Base-by-base conservation (phyloP, 2,329 filamentous ascomycete species). In the Aspergillus sp. region DNA sequence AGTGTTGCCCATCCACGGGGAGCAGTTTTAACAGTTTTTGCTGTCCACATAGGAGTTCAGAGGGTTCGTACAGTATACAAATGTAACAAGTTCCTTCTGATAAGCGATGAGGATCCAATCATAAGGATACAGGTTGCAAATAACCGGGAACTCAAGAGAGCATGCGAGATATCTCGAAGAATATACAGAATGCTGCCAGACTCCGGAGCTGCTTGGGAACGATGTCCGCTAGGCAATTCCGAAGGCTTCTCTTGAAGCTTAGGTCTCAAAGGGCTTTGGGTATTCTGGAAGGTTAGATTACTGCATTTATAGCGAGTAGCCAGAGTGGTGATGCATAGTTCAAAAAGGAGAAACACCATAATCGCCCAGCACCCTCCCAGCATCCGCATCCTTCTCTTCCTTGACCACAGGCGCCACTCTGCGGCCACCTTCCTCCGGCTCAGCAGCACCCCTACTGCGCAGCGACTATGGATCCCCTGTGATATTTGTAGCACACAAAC, bases 401-500 rank as follows among this genome's bases (percentile, higher is more conserved):
- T 44, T 54, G 5, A 54, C 49, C 32, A 54, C 52, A n/a, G 19
- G 25, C 4, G 49, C 46, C 9, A 53, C 44, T n/a, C 41, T 38
- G 13, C 38, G 27, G 4, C 46, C 51, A 25, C 52, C 55, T 10
- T 53, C 49, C 41, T 46, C 27, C n/a, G 56, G 51, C 42, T 58
- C 56, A 2, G 27, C 32, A 5, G 53, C 56, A 7, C 50, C 50
- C 23, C 49, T 46, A 12, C 42, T 49, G 41, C 52, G 47, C 12
- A 57, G 35, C 3, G 47, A 46, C 17, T 54, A 47, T 13, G 43
- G 19, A 39, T 56, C 45, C 2, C 47, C 50, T 3, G 37, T 48
- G 10, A 58, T 45, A 15, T 55, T 53, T 3, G 74, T 77, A 1
- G 72, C 74, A 49, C 77, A 57, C 46, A 76, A 68, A 0, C 75